Conservation (phyloP, 108 stramenopile genomes). For the Chaetoceros tenuissimus region DNA sequence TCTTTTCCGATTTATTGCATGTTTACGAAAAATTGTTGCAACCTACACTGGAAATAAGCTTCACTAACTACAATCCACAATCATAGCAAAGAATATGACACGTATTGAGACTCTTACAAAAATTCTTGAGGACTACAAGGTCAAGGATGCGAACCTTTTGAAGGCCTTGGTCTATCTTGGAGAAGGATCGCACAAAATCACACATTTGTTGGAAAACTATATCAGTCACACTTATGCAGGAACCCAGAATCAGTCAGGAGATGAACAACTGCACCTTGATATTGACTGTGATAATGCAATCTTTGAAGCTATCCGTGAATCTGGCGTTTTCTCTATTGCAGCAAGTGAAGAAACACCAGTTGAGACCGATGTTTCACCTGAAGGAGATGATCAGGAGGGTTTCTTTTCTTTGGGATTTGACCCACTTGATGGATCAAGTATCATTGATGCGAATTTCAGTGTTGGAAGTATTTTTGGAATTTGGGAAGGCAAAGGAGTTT, state of each 20-base stretch:
- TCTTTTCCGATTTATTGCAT: too few relatives aligned
- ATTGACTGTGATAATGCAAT: conserved; percentile 63
- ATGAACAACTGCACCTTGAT: conserved; percentile 78
- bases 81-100: too few relatives aligned
- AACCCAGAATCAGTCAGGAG: conserved; percentile 68
- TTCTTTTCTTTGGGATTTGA: conserved; percentile 73
- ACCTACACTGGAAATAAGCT: too few relatives aligned
- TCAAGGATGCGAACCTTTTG: conserved; percentile 21
- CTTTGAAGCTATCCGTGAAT: conserved; percentile 34
- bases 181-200: conserved; percentile 42
- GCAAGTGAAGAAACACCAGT: conserved; percentile 62
- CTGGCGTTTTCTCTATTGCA: conserved; percentile 35
- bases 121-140: conserved; percentile 4
- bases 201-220: conserved; percentile 37
- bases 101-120: conserved; percentile 1
- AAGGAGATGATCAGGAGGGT: conserved; percentile 14
- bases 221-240: conserved; percentile 58
- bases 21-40: too few relatives aligned
- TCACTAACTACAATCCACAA: too few relatives aligned
- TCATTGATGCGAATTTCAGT: conserved; percentile 80
- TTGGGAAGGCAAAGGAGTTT: conserved; percentile 58
- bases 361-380: conserved; percentile 33
- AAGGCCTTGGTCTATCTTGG: conserved; percentile 32
- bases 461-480: conserved; percentile 84
- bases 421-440: conserved; percentile 80